These are phyloP conservation scores for Russula compacta DNA, from an alignment of 768 basidiomycete genomes.

Conservation along the genomic window DNA sequence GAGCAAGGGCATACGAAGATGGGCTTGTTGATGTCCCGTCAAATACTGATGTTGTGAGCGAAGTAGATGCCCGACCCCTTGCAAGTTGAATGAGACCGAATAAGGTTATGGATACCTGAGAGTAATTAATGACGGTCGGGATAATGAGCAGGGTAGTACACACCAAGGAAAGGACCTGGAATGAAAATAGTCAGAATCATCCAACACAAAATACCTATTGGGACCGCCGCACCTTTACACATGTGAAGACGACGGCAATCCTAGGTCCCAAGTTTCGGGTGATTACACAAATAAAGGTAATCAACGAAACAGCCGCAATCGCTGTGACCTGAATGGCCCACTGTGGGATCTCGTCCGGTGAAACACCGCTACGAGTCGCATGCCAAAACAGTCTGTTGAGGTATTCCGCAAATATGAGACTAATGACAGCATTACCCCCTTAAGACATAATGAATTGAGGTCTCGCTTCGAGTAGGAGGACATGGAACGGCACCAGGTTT, in stretches of 20 bases:
- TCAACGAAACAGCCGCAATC: slow-evolving; percentile 54
- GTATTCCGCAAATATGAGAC: slow-evolving; percentile 88
- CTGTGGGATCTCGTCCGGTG: slow-evolving; percentile 72
- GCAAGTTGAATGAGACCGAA: slow-evolving; percentile 72
- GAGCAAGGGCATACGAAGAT: slow-evolving; percentile 81
- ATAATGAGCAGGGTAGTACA: slow-evolving; percentile 21
- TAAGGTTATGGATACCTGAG: slow-evolving; percentile 60
- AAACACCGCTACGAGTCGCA: slow-evolving; percentile 56
- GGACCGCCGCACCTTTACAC: slow-evolving; percentile 60
- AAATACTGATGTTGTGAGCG: slow-evolving; percentile 63
- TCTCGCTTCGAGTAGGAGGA: not conserved
- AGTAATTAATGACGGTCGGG: slow-evolving; percentile 9
- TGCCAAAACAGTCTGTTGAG: slow-evolving; percentile 84
- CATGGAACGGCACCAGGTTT: slow-evolving; percentile 53
- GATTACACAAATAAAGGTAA: slow-evolving; percentile 71
- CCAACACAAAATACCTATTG: no score
- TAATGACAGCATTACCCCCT: slow-evolving; percentile 78
- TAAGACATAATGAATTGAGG: slow-evolving; percentile 6
- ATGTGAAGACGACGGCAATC: slow-evolving; percentile 80
- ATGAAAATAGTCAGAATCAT: not conserved
- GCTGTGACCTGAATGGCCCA: slow-evolving; percentile 92
- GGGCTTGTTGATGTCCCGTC: slow-evolving; percentile 66
- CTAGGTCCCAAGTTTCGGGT: slow-evolving; percentile 71
- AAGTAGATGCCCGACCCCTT: slow-evolving; percentile 59
- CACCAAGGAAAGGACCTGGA: slow-evolving; percentile 58